Base-by-base conservation (phyloP, 2,329 filamentous ascomycete species). In the Aspergillus pseudonomiae region DNA sequence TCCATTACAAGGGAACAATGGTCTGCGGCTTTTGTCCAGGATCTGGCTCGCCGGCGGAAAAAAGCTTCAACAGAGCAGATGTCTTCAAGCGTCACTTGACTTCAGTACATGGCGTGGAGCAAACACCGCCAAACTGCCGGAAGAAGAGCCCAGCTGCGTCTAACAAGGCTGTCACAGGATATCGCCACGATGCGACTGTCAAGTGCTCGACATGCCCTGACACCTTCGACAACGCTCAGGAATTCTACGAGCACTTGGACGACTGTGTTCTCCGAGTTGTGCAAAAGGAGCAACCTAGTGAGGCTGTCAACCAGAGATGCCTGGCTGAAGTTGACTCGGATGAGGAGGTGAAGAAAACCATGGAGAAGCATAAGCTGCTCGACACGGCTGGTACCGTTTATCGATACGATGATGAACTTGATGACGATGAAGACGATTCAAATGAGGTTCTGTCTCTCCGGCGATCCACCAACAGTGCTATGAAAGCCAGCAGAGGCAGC, bases 1-100 rank as follows among this genome's bases (percentile, higher is more conserved):
- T 94, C 6, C 94, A 97, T 78, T 97, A 97, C 86, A 97, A 97
- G 81, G 94, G 94, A 46, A 97, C 92, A 56, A 97, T 97, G 94
- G 92, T 97, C 28, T 97, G 94, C 75, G 93, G 93, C 34, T 97
- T 97, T 82, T 97, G 94, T 73, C 92, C 93, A 1, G 92, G 93
- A 39, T 93, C 92, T 32, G 94, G 94, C 4, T 94, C 93, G 5
- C 87, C 93, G 9, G 91, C 91, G 1, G 94, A 97, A 80, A 97
- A 97, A 86, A 94, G 91, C 68, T 97, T 97, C 77, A 97, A 97
- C 82, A 88, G 94, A 62, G 93, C 94, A 63, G 94, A 97, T 70
- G 93, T 97, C 65, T 97, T 97, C 86, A 97, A 97, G 85, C 87
- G 94, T 65, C 94, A 97, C 77, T 80, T 97, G 72, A 96, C 92